Percentiles rank a stretch among this genome's conserved stretches.
These are phyloP conservation scores for Coccomyxa sp. DNA, from an alignment of 139 green algal species.

Conservation along the genomic window DNA sequence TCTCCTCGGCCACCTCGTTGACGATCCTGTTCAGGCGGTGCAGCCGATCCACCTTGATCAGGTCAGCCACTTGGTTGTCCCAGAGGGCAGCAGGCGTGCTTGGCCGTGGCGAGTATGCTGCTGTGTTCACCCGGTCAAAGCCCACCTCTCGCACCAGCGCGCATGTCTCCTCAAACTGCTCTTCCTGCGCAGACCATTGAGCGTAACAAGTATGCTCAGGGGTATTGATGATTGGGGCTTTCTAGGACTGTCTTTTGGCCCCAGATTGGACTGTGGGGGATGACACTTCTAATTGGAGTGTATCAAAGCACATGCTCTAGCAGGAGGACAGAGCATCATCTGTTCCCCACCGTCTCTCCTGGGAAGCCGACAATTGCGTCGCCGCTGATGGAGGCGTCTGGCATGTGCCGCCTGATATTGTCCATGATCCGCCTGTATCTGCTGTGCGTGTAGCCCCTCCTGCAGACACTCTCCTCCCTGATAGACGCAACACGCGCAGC, in stretches of 20 bases:
- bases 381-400: slow-evolving; percentile 85
- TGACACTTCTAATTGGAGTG: too few species aligned
- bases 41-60: slow-evolving; percentile 93
- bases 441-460: slow-evolving; percentile 82
- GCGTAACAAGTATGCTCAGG: too few species aligned
- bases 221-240: too few species aligned
- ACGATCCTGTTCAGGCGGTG: slow-evolving; percentile 89
- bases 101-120: slow-evolving; percentile 77
- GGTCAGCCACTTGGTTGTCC: slow-evolving; percentile 85
- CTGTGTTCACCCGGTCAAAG: slow-evolving; percentile 97
- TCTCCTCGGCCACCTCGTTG: slow-evolving; percentile 77
- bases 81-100: slow-evolving; percentile 88
- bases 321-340: too few species aligned
- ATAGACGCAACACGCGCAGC: too few species aligned
- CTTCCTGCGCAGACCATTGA: too few species aligned
- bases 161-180: slow-evolving; percentile 79
- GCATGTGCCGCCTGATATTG: slow-evolving; percentile 93
- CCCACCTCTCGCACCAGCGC: slow-evolving; percentile 76
- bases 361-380: slow-evolving; percentile 98
- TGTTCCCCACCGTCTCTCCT: slow-evolving; percentile 58
- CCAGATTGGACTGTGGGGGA: too few species aligned
- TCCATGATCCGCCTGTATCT: slow-evolving; percentile 89
- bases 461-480: slow-evolving; percentile 1
- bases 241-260: too few species aligned
- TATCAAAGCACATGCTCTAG: too few species aligned